Evolutionary conservation across 2,329 filamentous ascomycete genomes (phyloP), one percentile per base, ranked within the genome.

Genomic region (Lojkania enalia): DNA sequence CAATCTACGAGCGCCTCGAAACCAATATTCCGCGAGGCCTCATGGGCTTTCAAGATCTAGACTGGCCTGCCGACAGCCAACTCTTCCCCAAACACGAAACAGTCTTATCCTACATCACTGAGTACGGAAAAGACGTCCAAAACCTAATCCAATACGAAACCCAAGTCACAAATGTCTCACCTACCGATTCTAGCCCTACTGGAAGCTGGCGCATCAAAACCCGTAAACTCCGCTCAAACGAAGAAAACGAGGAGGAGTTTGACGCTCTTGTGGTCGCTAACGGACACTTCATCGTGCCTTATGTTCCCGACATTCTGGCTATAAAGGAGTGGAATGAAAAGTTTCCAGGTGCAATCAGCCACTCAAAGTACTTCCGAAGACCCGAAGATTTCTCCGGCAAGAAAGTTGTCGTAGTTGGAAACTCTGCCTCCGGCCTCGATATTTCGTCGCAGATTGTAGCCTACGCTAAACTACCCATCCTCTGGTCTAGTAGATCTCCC

Each of bases 341-440:
- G 4, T 61, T 71, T 36, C 74, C 74, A 0, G 65, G 66, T 15
- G 42, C 46, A 5, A 72, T 78, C 20, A 63, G 64, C 0, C 75
- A 77, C 60, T 90, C 90, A 1, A 96, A 94, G 66, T 82, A 83
- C 45, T 97, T 90, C 63, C 84, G 90, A 30, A 77, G 71, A 0
- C 80, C 88, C 0, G 77, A 81, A 14, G 60, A 73, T 0, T 96
- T 85, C 58, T 63, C 65, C 1, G 77, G 74, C 41, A 87, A 75
- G 66, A 95, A 88, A 67, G 87, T 94, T 9, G 69, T 96, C 4
- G 79, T 96, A 0, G 83, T 96, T 0, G 92, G 92, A 7, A 94
- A 89, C 58, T 86, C 86, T 0, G 87, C 90, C 0, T 95, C 89
- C 0, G 92, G 90, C 0, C 72, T 90, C 13, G 92, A 97, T 61